Evolutionary conservation across 768 basidiomycete species (phyloP), one percentile per base, ranked within the genome.

Genomic region (Coprinellus micaceus): DNA sequence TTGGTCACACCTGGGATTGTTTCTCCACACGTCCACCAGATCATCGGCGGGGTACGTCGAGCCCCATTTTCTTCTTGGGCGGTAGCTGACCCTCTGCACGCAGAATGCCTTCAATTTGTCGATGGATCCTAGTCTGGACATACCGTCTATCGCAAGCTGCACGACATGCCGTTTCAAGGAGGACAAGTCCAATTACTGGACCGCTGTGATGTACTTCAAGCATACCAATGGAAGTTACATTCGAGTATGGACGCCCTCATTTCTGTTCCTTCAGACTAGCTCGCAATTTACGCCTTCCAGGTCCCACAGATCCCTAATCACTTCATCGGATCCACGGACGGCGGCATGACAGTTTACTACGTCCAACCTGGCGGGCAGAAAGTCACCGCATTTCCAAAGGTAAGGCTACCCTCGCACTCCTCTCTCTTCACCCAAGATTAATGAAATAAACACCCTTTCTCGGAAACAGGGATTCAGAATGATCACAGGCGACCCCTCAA

Each of bases 131-230:
- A 13, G 10, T 19, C 49, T 51, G 28, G 49, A 51, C 21, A 51
- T 51, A 2, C 49, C 49, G 1, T 33, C 29, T 13, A 9, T 51
- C 33, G 49, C 49, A 3, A 51, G 30, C 13, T 51, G 49, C 30
- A 51, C 49, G 19, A 51, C 49, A 4, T 51, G 49, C 24, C 29
- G 33, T 9, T 51, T 51, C 33, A 51, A 51, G 21, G 49, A 51
- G n/a, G 49, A 51, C 49, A 51, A 51, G 36, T 51, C 49, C 13
- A 51, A 51, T 21, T 51, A 51, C 49, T 51, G 49, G 49, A 51
- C 49, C 4, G 49, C 49, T 13, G 49, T 51, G 1, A 51, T 51
- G 49, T 51, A 51, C 49, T 51, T 51, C 49, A 51, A 37, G 33
- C 49, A 51, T 19, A n/a, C 30, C 4, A 51, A 51, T 29, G 49